A percentile compares a stretch with the other conserved stretches of the same genome.
Conservation (phyloP, 371 early-diverging fungal genomes). For the Rhizopus microsporus region DNA sequence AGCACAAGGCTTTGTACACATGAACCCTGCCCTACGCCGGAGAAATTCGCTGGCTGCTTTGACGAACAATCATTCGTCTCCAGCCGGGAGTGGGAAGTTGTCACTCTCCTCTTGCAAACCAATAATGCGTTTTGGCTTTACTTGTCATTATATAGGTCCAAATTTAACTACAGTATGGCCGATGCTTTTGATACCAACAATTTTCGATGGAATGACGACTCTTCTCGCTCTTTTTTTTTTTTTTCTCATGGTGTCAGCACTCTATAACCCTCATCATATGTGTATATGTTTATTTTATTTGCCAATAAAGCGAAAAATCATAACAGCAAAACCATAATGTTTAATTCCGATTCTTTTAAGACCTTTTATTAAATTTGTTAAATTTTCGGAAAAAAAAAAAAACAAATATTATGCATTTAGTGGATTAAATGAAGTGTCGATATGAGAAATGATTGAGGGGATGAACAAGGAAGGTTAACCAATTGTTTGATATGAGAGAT, state of each 20-base stretch:
- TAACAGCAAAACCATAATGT: constrained; percentile 12
- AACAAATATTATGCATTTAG: not conserved
- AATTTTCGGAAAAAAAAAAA: constrained; percentile 7
- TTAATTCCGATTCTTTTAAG: too few relatives aligned
- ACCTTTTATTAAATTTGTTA: constrained; percentile 8
- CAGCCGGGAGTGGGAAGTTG: constrained; percentile 24
- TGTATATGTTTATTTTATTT: constrained; percentile 12
- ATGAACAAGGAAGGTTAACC: too few relatives aligned
- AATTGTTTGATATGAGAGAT: not conserved
- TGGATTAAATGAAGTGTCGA: not conserved
- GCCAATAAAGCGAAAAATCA: constrained; percentile 1
- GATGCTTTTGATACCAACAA: constrained; percentile 17
- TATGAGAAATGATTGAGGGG: not conserved
- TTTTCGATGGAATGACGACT: constrained; percentile 16
- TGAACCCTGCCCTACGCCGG: constrained; percentile 19
- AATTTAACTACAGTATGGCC: constrained; percentile 17
- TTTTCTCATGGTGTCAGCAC: constrained; percentile 11
- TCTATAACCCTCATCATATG: constrained; percentile 11
- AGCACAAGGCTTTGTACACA: constrained; percentile 17
- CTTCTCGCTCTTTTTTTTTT: constrained; percentile 9
- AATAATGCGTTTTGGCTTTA: constrained; percentile 16
- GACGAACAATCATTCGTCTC: constrained; percentile 16
- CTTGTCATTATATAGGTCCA: constrained; percentile 13
- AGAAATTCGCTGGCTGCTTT: constrained; percentile 18
- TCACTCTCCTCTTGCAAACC: constrained; percentile 18